These are phyloP conservation scores for Oryza meridionalis DNA, from an alignment of 176 grass and related monocot genomes.

Conservation along the genomic window DNA sequence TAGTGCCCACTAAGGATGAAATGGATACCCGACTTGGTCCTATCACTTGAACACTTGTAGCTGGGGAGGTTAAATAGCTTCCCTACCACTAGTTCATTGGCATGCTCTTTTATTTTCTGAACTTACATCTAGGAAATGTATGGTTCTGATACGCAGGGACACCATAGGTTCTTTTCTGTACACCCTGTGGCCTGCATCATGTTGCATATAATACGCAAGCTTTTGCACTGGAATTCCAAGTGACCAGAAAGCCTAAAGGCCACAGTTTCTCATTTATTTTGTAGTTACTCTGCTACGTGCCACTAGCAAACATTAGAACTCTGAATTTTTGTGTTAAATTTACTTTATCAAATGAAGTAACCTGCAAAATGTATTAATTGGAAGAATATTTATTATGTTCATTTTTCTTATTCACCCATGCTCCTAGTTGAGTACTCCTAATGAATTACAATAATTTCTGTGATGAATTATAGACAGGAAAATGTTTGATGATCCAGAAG, in stretches of 20 bases:
- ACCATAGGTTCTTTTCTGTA: conserved; percentile 20
- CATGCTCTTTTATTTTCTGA: background rate
- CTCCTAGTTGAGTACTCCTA: background rate
- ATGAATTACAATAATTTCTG: background rate
- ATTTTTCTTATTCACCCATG: background rate
- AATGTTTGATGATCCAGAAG: conserved; percentile 7
- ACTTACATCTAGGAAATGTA: background rate
- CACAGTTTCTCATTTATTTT: conserved; percentile 8
- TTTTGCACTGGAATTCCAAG: conserved; percentile 25
- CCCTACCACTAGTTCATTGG: background rate
- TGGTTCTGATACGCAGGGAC: background rate
- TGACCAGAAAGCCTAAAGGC: conserved; percentile 6
- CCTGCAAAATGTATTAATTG: background rate
- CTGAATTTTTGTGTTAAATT: conserved; percentile 11
- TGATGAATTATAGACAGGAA: conserved; percentile 6
- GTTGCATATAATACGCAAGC: background rate
- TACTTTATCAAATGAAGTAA: conserved; percentile 2
- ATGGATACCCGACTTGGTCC: background rate
- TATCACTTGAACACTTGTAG: background rate
- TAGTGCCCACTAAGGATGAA: background rate
- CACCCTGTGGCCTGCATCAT: background rate
- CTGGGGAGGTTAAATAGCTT: background rate
- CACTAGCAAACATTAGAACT: background rate
- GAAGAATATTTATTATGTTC: background rate
- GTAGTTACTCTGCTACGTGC: background rate